Percentiles rank a stretch among this genome's conserved stretches.
These are phyloP conservation scores for Paracoccidioides lutzii DNA, from an alignment of 2,329 filamentous ascomycete species.

Conservation along the genomic window DNA sequence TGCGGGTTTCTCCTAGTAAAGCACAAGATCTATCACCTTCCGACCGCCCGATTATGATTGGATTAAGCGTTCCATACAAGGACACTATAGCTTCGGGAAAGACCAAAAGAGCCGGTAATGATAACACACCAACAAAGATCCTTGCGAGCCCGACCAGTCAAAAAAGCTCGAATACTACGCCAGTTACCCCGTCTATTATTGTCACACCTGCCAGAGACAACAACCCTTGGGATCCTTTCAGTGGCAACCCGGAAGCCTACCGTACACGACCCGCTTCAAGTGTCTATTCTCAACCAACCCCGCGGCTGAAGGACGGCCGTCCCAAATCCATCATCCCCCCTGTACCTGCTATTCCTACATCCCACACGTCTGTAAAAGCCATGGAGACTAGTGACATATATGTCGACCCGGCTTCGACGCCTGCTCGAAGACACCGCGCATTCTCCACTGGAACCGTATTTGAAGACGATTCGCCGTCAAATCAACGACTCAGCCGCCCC, in stretches of 20 bases:
- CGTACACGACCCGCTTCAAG: slow-evolving; percentile 29
- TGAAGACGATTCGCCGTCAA: slow-evolving; percentile 18
- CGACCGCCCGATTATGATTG: slow-evolving; percentile 35
- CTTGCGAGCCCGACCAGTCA: slow-evolving; percentile 14
- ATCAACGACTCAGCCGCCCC: slow-evolving; percentile 7
- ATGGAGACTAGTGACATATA: slow-evolving; percentile 9
- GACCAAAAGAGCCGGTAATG: slow-evolving; percentile 13
- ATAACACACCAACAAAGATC: slow-evolving; percentile 8
- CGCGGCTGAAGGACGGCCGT: slow-evolving; percentile 12
- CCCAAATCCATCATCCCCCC: slow-evolving; percentile 21
- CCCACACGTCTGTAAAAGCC: slow-evolving; percentile 15
- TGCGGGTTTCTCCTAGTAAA: slow-evolving; percentile 14
- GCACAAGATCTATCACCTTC: slow-evolving; percentile 31
- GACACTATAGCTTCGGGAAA: slow-evolving; percentile 3
- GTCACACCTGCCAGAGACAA: slow-evolving; percentile 34
- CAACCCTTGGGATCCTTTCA: slow-evolving; percentile 21
- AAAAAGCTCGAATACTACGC: slow-evolving; percentile 20
- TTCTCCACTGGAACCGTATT: slow-evolving; percentile 26
- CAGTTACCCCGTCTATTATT: slow-evolving; percentile 34
- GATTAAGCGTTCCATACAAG: slow-evolving; percentile 28
- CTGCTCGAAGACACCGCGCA: slow-evolving; percentile 18
- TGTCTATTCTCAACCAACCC: slow-evolving; percentile 32
- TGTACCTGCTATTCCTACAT: slow-evolving; percentile 28
- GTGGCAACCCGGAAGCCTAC: slow-evolving; percentile 14
- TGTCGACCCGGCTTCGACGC: slow-evolving; percentile 11